Conservation (phyloP, 1,284 basidiomycete genomes). For the Bondarzewia mesenterica region DNA sequence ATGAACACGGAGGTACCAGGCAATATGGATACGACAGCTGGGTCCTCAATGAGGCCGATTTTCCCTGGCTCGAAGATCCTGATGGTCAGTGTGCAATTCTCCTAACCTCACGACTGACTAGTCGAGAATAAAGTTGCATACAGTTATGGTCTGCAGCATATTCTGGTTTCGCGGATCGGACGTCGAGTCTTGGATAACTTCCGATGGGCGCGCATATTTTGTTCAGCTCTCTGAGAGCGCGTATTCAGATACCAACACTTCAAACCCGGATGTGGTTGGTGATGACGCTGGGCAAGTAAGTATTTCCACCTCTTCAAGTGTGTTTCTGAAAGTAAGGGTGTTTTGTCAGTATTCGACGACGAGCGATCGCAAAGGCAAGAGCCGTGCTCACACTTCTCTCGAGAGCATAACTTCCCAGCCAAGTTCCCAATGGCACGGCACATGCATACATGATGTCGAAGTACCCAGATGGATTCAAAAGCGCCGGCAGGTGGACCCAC, state of each 20-base stretch:
- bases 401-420: constrained; percentile 13
- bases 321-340: not conserved
- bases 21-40: constrained; percentile 54
- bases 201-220: constrained; percentile 73
- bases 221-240: constrained; percentile 47
- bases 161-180: constrained; percentile 46
- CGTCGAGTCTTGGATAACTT: constrained; percentile 75
- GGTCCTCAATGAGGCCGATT: constrained; percentile 59
- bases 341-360: not conserved
- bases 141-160: constrained; percentile 57
- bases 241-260: constrained; percentile 7
- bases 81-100: constrained; percentile 49
- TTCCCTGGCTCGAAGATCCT: constrained; percentile 64
- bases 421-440: constrained; percentile 46
- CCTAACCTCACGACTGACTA: constrained; percentile 1
- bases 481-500: constrained; percentile 44
- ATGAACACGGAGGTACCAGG: constrained; percentile 3
- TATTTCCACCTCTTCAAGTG: not conserved
- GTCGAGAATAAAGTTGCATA: not conserved
- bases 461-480: constrained; percentile 72
- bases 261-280: constrained; percentile 14
- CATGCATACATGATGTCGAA: constrained; percentile 60
- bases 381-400: constrained; percentile 10
- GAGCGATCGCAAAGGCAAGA: not conserved
- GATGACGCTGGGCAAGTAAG: constrained; percentile 5